Percentiles rank a stretch among this genome's conserved stretches.
phyloP scores from a whole-genome alignment of 2,329 filamentous ascomycete genomes.

The Trichophyton simii region DNA sequence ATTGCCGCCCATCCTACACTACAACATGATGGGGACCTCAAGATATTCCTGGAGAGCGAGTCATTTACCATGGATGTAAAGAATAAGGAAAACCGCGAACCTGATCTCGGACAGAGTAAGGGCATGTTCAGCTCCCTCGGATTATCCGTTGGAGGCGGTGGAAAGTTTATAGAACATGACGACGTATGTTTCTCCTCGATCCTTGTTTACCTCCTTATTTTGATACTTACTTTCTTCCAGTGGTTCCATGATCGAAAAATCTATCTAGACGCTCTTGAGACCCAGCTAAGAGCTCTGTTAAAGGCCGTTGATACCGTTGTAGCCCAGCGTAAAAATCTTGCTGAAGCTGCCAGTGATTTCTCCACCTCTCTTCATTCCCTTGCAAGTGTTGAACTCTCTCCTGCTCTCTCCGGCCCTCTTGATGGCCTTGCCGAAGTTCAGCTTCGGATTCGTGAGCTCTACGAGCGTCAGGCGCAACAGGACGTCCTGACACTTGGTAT shows the following conservation, averaged over 20 bases:
- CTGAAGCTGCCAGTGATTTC: conserved; percentile 87
- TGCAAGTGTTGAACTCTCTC: conserved; percentile 83
- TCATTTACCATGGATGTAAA: conserved; percentile 93
- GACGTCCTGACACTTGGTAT: conserved; percentile 93
- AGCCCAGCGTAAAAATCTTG: conserved; percentile 78
- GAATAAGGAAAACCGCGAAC: conserved; percentile 88
- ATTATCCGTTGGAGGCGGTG: conserved; percentile 59
- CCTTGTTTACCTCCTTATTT: background rate
- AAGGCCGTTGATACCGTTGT: conserved; percentile 94
- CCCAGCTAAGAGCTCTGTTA: conserved; percentile 74
- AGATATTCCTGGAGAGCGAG: conserved; percentile 94
- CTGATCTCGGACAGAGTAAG: conserved; percentile 77
- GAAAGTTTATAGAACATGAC: conserved; percentile 95
- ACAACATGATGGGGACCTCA: conserved; percentile 85
- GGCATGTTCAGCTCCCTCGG: conserved; percentile 81
- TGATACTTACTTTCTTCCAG: conserved; percentile 30
- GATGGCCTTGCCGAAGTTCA: conserved; percentile 89
- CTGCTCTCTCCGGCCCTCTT: conserved; percentile 72
- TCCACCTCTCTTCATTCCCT: conserved; percentile 85
- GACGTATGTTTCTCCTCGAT: conserved; percentile 49
- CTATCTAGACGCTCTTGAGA: conserved; percentile 87
- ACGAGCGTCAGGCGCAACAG: conserved; percentile 92
- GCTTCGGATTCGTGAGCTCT: conserved; percentile 84
- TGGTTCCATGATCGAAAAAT: conserved; percentile 97
- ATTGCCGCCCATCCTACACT: conserved; percentile 77